Base-by-base conservation (phyloP, 306 rosid species). In the Inga oerstediana region DNA sequence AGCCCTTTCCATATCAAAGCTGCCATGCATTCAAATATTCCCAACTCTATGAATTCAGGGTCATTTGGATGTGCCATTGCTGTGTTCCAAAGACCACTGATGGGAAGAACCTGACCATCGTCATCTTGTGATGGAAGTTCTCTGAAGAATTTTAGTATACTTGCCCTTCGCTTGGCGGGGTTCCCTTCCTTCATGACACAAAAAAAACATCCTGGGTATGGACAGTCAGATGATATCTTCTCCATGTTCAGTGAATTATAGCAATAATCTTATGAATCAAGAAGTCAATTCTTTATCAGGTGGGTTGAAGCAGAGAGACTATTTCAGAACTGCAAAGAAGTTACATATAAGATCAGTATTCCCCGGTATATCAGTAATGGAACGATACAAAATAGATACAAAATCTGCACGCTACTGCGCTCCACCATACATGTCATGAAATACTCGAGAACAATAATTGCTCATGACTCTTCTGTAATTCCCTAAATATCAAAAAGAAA, bases 21-120 rank as follows among this genome's bases (percentile, higher is more conserved):
- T 49, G 98, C 71, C 99, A 97, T 97, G 90, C 97, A 97, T 81
- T 97, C 98, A 82, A 97, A 97, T 85, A 97, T 97, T 66, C 98
- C 99, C 70, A 94, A 74, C 83, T 97, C 98, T 0, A 97, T 88
- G 89, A 97, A 97, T 77, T 97, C 98, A n/a, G 98, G 97, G 70
- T 97, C 98, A 78, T 97, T 97, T 49, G 99, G 99, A 84, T 97
- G 99, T 51, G 99, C 99, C 99, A 97, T 97, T 56, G 99, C 98
- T 0, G 99, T 97, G 88, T 97, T 97, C 99, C 99, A 97, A 79
- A 97, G 97, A 76, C 98, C 99, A 79, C 99, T 97, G 77, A 97
- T 97, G 34, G 99, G 98, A 16, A 97, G 99, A 85, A 97, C 99
- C 88, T 94, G 98, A 82, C 97, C 99, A 88, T 97, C 98, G 5